Evolutionary conservation across 495 filamentous ascomycete species (phyloP).

Genomic region (Tuber brumale): DNA sequence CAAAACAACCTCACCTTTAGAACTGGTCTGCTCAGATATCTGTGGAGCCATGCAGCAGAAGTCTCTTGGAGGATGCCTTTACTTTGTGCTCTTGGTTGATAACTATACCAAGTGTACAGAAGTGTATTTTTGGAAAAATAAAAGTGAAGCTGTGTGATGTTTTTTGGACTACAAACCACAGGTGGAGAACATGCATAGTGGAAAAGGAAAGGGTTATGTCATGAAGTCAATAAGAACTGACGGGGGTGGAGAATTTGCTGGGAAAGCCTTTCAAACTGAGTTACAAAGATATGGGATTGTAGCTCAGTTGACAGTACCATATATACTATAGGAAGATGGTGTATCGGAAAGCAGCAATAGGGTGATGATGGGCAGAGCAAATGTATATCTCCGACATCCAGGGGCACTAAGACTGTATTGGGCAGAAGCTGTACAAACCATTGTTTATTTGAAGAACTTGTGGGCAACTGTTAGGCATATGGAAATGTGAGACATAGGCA

Average conservation of each 20-base stretch:
- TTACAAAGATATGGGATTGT: neutral
- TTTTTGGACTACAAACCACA: neutral
- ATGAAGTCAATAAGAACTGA: neutral
- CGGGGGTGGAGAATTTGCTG: neutral
- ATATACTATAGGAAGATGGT: no score
- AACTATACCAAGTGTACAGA: neutral
- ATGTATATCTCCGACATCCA: no score
- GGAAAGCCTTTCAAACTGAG: neutral
- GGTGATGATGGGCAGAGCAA: no score
- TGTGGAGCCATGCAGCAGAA: neutral
- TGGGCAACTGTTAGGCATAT: no score
- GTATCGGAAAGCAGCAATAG: no score
- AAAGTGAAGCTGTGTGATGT: neutral
- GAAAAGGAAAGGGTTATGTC: neutral
- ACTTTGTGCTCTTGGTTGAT: neutral
- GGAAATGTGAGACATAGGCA: no score
- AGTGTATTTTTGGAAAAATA: neutral
- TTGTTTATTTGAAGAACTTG: no score
- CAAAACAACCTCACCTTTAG: no score
- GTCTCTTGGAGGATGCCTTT: neutral
- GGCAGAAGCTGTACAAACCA: no score
- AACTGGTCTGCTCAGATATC: neutral
- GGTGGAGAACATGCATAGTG: neutral
- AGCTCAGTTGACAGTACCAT: neutral
- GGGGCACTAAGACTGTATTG: no score